Conservation (phyloP, 495 filamentous ascomycete species). For the Penicillium diatomitis region DNA sequence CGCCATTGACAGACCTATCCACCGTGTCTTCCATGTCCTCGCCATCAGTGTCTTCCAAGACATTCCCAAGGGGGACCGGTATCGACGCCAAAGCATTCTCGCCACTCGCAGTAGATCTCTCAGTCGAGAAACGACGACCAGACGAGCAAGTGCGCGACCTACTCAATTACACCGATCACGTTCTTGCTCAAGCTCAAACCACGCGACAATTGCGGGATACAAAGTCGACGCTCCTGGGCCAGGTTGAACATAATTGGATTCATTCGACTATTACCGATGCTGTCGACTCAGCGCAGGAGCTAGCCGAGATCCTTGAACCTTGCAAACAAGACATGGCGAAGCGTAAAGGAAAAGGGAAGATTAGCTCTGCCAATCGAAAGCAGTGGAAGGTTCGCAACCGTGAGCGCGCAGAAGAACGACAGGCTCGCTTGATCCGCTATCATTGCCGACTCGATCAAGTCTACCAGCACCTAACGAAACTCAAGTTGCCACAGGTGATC, state of each 20-base stretch:
- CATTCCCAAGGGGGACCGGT: not conserved
- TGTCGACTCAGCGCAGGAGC: not conserved
- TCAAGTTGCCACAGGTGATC: not conserved
- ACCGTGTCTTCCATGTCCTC: not conserved
- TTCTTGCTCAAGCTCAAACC: not conserved
- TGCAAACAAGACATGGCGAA: slow-evolving; percentile 6
- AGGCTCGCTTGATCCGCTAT: slow-evolving; percentile 1
- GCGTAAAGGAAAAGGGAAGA: slow-evolving; percentile 11
- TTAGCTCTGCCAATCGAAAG: slow-evolving; percentile 6
- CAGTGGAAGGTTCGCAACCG: slow-evolving; percentile 5
- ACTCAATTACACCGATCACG: slow-evolving; percentile 3
- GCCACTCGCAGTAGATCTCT: slow-evolving; percentile 1
- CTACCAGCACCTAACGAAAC: slow-evolving; percentile 1
- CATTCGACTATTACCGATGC: slow-evolving; percentile 9
- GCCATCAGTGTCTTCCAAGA: not conserved
- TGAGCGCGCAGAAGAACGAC: slow-evolving; percentile 1
- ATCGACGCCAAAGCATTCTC: not conserved
- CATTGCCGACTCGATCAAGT: slow-evolving; percentile 6
- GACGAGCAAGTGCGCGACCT: slow-evolving; percentile 4
- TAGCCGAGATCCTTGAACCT: slow-evolving; percentile 5
- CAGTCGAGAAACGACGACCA: not conserved
- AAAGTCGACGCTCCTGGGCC: slow-evolving; percentile 6
- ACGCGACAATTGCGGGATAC: slow-evolving; percentile 3
- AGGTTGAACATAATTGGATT: slow-evolving; percentile 14
- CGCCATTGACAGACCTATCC: not conserved